Percentiles rank a stretch among this genome's conserved stretches.
These are phyloP conservation scores for Rhododendron mucronatum DNA, from an alignment of 148 eudicot genomes.

Conservation along the genomic window DNA sequence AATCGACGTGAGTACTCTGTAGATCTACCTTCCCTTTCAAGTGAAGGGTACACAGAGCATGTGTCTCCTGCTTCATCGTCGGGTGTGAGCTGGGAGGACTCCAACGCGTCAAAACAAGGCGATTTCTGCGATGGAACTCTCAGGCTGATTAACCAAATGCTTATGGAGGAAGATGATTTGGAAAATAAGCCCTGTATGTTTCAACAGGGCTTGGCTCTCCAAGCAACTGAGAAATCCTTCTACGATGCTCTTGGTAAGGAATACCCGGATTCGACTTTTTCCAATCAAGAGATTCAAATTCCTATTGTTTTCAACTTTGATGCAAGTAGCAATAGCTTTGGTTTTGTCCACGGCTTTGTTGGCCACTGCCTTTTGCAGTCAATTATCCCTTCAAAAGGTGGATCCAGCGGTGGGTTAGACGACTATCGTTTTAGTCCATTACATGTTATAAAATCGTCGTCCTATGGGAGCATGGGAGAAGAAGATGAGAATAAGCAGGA, in stretches of 20 bases:
- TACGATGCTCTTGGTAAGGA: slow-evolving; percentile 43
- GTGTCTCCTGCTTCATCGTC: slow-evolving; percentile 12
- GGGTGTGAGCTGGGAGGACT: slow-evolving; percentile 11
- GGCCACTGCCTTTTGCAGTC: slow-evolving; percentile 13
- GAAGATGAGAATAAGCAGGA: background rate
- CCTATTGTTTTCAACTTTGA: background rate
- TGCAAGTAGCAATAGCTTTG: background rate
- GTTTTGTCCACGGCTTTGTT: background rate
- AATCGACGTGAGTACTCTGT: slow-evolving; percentile 1
- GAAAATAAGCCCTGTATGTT: slow-evolving; percentile 35
- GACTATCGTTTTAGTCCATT: slow-evolving; percentile 23
- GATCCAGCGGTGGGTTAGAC: background rate
- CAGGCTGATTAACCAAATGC: slow-evolving; percentile 45
- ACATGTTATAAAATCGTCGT: background rate
- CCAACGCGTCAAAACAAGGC: slow-evolving; percentile 1
- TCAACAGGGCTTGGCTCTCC: slow-evolving; percentile 43
- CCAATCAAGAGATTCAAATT: background rate
- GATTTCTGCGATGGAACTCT: slow-evolving; percentile 47
- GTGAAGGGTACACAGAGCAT: background rate
- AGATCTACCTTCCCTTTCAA: slow-evolving; percentile 11
- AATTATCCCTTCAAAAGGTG: slow-evolving; percentile 25
- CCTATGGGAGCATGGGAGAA: slow-evolving; percentile 3
- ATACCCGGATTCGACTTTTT: slow-evolving; percentile 1
- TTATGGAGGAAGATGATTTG: slow-evolving; percentile 54
- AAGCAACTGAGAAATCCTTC: slow-evolving; percentile 63